Percentiles rank a stretch among this genome's conserved stretches.
These are phyloP conservation scores for Candida mesenterica DNA, from an alignment of 1,139 yeast genomes.

Conservation along the genomic window DNA sequence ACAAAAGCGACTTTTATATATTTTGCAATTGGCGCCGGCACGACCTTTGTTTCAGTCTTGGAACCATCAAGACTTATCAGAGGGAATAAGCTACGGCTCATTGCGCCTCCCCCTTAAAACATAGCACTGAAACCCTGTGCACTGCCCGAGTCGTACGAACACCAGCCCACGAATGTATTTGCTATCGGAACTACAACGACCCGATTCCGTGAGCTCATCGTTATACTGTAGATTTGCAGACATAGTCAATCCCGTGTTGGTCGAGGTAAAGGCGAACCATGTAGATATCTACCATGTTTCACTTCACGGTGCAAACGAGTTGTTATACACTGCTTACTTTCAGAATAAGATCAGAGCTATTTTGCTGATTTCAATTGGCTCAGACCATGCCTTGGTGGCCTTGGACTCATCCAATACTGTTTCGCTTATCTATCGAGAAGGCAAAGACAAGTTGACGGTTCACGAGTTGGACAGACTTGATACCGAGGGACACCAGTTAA, in stretches of 20 bases:
- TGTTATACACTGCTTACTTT: conserved; percentile 4
- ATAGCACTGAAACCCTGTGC: not conserved
- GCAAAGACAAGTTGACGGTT: conserved; percentile 3
- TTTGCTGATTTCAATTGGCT: conserved; percentile 7
- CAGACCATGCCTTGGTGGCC: conserved; percentile 14
- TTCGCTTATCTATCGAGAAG: conserved; percentile 7
- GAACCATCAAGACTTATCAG: not conserved
- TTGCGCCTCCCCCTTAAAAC: conserved; percentile 1
- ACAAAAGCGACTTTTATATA: no score
- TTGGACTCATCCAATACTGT: conserved; percentile 13
- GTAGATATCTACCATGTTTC: conserved; percentile 17
- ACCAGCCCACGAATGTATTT: conserved; percentile 8
- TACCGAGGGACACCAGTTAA: conserved; percentile 28
- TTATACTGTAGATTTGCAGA: conserved; percentile 14
- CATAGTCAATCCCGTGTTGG: conserved; percentile 16
- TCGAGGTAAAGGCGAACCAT: conserved; percentile 17
- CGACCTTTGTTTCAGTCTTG: not conserved
- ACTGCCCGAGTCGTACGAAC: not conserved
- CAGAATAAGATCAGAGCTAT: conserved; percentile 8
- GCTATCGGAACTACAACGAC: conserved; percentile 19
- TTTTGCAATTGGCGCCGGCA: not conserved
- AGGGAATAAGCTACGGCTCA: no score
- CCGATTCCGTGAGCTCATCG: conserved; percentile 18
- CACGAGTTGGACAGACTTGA: conserved; percentile 18
- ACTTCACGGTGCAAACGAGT: conserved; percentile 2